phyloP scores from a whole-genome alignment of 371 early-diverging fungal genomes.

The Haplosporangium sp. region DNA sequence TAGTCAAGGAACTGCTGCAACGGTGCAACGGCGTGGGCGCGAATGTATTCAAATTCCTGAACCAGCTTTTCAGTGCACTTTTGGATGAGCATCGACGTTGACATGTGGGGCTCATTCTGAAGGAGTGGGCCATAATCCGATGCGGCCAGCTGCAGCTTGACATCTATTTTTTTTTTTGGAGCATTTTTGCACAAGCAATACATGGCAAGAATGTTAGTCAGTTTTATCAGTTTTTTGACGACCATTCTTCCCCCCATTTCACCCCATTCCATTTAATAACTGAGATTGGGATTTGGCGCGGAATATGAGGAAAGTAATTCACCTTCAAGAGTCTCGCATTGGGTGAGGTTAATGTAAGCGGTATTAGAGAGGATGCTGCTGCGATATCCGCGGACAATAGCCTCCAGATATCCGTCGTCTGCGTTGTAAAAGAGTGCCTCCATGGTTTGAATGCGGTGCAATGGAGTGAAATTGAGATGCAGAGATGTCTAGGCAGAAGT shows the following conservation, averaged over 20 bases:
- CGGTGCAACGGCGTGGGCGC: slow-evolving; percentile 85
- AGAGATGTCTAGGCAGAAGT: slow-evolving; percentile 1
- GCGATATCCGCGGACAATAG: slow-evolving; percentile 94
- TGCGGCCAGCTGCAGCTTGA: slow-evolving; percentile 92
- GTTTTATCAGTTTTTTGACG: neutral
- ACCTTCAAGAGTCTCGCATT: slow-evolving; percentile 99
- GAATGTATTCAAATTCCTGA: slow-evolving; percentile 92
- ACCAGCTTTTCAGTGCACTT: slow-evolving; percentile 91
- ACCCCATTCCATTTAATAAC: neutral
- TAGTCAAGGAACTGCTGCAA: slow-evolving; percentile 94
- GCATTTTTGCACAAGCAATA: neutral
- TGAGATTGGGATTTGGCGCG: neutral
- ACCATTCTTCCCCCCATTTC: neutral
- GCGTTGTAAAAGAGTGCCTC: slow-evolving; percentile 82
- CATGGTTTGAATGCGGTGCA: slow-evolving; percentile 28
- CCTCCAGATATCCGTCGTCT: slow-evolving; percentile 94
- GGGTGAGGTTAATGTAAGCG: slow-evolving; percentile 94
- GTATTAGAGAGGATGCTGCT: slow-evolving; percentile 82
- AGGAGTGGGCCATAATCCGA: slow-evolving; percentile 96
- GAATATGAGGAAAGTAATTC: slow-evolving; percentile 1
- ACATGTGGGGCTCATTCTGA: slow-evolving; percentile 95
- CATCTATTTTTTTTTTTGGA: slow-evolving; percentile 59
- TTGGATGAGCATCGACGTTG: slow-evolving; percentile 92
- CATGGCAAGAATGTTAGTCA: neutral
- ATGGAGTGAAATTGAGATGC: neutral